Evolutionary conservation across 2,329 filamentous ascomycete genomes (phyloP), one percentile per base, ranked within the genome.

Genomic region (Knoxdaviesia proteae): DNA sequence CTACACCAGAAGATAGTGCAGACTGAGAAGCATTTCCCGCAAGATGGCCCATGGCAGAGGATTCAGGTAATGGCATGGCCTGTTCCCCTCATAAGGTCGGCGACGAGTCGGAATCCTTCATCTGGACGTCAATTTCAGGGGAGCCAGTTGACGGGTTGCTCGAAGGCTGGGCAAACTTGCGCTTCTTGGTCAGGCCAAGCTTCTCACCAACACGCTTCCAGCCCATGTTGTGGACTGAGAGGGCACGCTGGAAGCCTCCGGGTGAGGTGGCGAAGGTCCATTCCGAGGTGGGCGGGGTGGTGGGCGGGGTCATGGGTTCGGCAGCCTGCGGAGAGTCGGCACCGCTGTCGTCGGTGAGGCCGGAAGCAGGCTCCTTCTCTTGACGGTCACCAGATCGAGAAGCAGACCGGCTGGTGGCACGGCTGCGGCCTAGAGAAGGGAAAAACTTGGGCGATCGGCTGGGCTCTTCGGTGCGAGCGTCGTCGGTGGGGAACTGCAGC

Each of bases 271-370:
- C 60, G 48, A 71, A 68, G 4, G 59, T 55, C 59, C 66, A 73
- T 47, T 77, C 69, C 0, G 71, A 67, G 1, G 68, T 71, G 0
- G 80, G 79, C 34, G 81, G 78, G 3, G 77, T 82, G 3, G 71
- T 82, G 1, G 80, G 80, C 0, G 81, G 81, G 4, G 81, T 86
- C 64, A 84, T 77, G 3, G 68, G 78, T 52, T 79, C 77, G 46
- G 65, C 61, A 31, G 60, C 55, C 40, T 66, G 57, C 34, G 72
- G 63, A 42, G 74, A 76, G 45, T 65, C 66, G n/a, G 68, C 67
- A 47, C 69, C 70, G 46, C 70, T 80, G 54, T 83, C 79, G 50
- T 84, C 79, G 1, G 71, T 73, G 45, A 74, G 56, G 29, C 65
- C 63, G 32, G 70, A 65, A 20, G 20, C 20, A 20, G 2, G 20